Base-by-base conservation (phyloP, 345 rosid genomes). In the Fremontodendron californicum region DNA sequence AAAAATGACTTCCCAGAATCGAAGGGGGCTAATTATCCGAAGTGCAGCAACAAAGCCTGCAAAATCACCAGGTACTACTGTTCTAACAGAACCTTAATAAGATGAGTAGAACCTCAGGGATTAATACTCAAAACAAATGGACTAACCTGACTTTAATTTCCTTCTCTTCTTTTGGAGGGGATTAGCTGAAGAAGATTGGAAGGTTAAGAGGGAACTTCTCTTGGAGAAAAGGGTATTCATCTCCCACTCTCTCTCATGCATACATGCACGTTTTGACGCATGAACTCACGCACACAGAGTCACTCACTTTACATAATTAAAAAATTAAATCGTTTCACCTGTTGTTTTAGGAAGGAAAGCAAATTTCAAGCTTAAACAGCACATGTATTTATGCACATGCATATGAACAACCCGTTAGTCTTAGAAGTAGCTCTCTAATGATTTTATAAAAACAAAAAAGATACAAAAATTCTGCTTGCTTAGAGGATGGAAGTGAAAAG, bases 111-210 rank as follows among this genome's bases (percentile, higher is more conserved):
- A 1, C 40, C 76, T 52, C 39, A 11, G 55, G 5, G 57, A 51
- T 74, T 65, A 23, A 75, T 68, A 65, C 42, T 70, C 9, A 9
- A 40, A 64, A 52, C 42, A 42, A 71, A 19, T 77, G 40, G 65
- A 12, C 49, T 57, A 70, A 39, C 55, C 81, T 81, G 55, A 75
- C 37, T 40, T 54, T 42, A 48, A 35, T n/a, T 69, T 79, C 74
- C 68, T 21, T 74, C 60, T 69, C 75, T 72, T 83, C 69, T 35
- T 77, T 81, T 85, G 79, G 90, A 85, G 90, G 90, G 79, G 83
- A 78, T 83, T 79, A 96, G 99, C 94, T 88, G 99, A 96, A 86
- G 93, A 91, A 84, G 99, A 96, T 0, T 96, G 99, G 98, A 96
- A 85, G 85, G 79, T 74, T 46, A 96, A 96, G 89, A 91, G 99